Evolutionary conservation across 2,329 filamentous ascomycete genomes (phyloP), one percentile per base, ranked within the genome.

Genomic region (Diaporthe helianthi): DNA sequence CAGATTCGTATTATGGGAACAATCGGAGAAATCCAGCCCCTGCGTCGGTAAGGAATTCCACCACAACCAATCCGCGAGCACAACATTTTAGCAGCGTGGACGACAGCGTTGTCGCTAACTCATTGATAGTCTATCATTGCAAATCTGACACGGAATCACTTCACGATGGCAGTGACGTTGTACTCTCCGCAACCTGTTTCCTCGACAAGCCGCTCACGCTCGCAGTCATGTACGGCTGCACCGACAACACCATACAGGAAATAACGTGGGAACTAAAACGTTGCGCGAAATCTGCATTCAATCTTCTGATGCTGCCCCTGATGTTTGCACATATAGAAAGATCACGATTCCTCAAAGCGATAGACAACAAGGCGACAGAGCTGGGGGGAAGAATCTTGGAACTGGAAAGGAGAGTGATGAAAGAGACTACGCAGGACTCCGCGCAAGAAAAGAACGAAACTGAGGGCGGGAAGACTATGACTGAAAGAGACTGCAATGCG

Each of bases 141-240:
- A 75, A 73, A 52, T 76, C 73, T 26, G 73, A 76, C 26, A 74
- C 72, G 0, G 17, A 22, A 22, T 72, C 73, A 1, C 71, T 69
- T 0, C 19, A 22, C 8, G 15, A 36, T 6, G 17, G 12, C 1
- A 53, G 73, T 22, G 72, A 74, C 38, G 65, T 74, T 4, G 60
- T 73, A 3, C n/a, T 76, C n/a, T 74, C 74, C 10, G 29, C 71
- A 1, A 76, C 74, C 0, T 71, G 61, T 61, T 75, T 75, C 54
- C 63, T 47, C 12, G 17, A 72, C 1, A 69, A 63, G 24, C 65
- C 71, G 2, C 22, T 68, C 12, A 73, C 64, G 13, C 69, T 72
- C n/a, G 71, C 69, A 1, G 71, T 73, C 22, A 65, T 71, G 26
- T 76, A 76, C 53, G 74, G 73, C 9, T 74, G 72, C 41, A 73